phyloP scores from a whole-genome alignment of 1,284 basidiomycete genomes.

The Mycena sp. region DNA sequence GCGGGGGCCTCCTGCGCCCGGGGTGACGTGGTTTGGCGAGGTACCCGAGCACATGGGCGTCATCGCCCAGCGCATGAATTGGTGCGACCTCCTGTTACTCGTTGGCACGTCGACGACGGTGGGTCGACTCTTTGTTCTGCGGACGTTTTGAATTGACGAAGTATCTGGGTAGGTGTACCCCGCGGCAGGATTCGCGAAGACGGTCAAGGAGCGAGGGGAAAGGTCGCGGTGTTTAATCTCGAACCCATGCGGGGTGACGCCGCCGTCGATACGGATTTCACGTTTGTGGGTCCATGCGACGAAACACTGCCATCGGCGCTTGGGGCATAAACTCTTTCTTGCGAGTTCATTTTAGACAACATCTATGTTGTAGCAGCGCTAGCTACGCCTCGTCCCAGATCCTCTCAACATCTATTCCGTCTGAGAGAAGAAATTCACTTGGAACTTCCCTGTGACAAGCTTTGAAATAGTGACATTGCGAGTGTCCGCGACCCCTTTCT shows the following conservation, averaged over 20 bases:
- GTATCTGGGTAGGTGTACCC: slow-evolving; percentile 11
- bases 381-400: too few relatives aligned
- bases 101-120: slow-evolving; percentile 19
- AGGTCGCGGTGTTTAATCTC: slow-evolving; percentile 55
- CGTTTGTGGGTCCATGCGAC: slow-evolving; percentile 47
- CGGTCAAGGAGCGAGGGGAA: slow-evolving; percentile 38
- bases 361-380: too few relatives aligned
- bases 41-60: slow-evolving; percentile 18
- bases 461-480: too few relatives aligned
- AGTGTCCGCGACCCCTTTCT: too few relatives aligned
- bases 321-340: background rate
- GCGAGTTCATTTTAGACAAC: too few relatives aligned
- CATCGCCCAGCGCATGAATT: slow-evolving; percentile 21
- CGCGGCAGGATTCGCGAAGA: slow-evolving; percentile 21
- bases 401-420: too few relatives aligned
- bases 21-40: slow-evolving; percentile 24
- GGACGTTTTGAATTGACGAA: background rate
- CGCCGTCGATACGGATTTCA: slow-evolving; percentile 40
- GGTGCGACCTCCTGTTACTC: slow-evolving; percentile 20
- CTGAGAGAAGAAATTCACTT: too few relatives aligned
- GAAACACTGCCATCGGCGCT: slow-evolving; percentile 27
- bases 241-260: slow-evolving; percentile 7
- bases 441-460: too few relatives aligned
- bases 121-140: background rate
- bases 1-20: slow-evolving; percentile 22